Percentiles rank a stretch among this genome's conserved stretches.
phyloP scores from a whole-genome alignment of 202 grass and related monocot species.

The Setaria italica region DNA sequence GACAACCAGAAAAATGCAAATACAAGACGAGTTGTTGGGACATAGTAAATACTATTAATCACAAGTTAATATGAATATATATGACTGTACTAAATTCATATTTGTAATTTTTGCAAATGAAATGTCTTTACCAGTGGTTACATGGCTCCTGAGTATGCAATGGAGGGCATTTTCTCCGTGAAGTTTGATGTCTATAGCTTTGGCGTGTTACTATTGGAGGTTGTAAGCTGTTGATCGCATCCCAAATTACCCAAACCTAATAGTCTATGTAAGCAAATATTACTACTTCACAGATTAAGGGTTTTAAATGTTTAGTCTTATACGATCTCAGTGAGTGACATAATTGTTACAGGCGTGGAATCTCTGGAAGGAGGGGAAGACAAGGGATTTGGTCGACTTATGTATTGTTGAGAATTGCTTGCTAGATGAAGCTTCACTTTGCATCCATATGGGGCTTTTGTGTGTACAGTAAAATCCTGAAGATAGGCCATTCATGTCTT shows the following conservation, averaged over 20 bases:
- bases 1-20: conserved; percentile 33
- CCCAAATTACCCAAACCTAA: conserved; percentile 35
- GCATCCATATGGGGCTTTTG: conserved; percentile 36
- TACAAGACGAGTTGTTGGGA: conserved; percentile 49
- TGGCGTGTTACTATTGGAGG: conserved; percentile 60
- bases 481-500: conserved; percentile 32
- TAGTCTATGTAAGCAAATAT: conserved; percentile 41
- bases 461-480: conserved; percentile 48
- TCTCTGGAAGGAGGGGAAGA: conserved; percentile 35
- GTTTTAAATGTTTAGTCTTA: background rate
- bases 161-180: conserved; percentile 44
- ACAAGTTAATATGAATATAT: background rate
- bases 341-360: conserved; percentile 36
- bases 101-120: background rate
- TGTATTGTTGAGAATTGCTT: background rate
- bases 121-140: conserved; percentile 46
- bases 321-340: background rate
- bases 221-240: conserved; percentile 35
- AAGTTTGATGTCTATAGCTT: conserved; percentile 71
- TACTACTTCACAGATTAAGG: background rate
- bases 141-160: conserved; percentile 65
- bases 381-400: conserved; percentile 20
- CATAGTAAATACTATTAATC: conserved; percentile 41
- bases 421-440: conserved; percentile 35
- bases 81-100: background rate